phyloP scores from a whole-genome alignment of 306 rosid genomes.

The Mucuna pruriens region DNA sequence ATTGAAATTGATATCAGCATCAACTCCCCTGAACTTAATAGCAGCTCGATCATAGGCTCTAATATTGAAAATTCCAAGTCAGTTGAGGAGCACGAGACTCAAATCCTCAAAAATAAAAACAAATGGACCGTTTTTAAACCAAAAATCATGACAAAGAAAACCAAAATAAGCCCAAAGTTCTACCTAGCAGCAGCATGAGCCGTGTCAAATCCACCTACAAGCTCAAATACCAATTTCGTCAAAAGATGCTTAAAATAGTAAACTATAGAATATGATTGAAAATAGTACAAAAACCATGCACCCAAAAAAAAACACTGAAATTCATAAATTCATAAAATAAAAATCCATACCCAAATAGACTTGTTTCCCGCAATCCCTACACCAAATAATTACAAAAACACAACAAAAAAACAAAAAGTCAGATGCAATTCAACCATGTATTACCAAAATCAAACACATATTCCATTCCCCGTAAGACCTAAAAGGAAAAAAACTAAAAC shows the following conservation, averaged over 20 bases:
- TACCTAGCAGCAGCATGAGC: conserved; percentile 99
- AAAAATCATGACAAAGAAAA: background rate
- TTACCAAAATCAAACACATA: conserved; percentile 17
- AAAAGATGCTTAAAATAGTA: conserved; percentile 48
- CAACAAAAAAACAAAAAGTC: conserved; percentile 6
- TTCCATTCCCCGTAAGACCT: conserved; percentile 4
- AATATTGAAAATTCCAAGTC: conserved; percentile 34
- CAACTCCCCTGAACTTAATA: conserved; percentile 93
- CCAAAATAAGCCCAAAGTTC: background rate
- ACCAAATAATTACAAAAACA: conserved; percentile 28
- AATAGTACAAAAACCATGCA: conserved; percentile 29
- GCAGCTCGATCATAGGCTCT: conserved; percentile 99
- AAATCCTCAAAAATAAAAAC: background rate
- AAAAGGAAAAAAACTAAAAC: background rate
- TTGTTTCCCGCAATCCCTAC: conserved; percentile 99
- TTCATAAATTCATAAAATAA: conserved; percentile 33
- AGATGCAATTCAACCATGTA: conserved; percentile 37
- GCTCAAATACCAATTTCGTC: conserved; percentile 36
- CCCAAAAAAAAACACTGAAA: background rate
- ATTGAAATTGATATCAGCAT: conserved; percentile 93
- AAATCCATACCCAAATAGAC: conserved; percentile 87
- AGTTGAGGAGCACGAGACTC: background rate
- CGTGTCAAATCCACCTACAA: conserved; percentile 96
- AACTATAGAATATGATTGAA: conserved; percentile 33
- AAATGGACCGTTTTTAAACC: background rate